Evolutionary conservation across 106 monocot genomes (phyloP).

Genomic region (Phalaenopsis equestris): DNA sequence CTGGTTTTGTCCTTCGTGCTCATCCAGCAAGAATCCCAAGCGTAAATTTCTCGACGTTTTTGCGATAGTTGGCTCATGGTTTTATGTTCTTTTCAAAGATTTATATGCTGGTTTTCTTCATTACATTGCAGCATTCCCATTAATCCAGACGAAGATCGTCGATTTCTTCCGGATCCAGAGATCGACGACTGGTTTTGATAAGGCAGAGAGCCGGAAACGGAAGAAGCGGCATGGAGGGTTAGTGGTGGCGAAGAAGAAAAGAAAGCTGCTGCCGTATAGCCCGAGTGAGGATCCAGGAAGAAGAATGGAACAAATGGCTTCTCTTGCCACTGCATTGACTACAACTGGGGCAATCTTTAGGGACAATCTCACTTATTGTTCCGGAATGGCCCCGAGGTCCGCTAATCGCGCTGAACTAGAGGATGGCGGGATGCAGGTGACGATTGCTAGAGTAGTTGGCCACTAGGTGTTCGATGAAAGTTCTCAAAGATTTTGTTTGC

Average conservation of each 20-base stretch:
- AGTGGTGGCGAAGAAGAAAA: conserved; percentile 62
- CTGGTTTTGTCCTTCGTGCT: conserved; percentile 89
- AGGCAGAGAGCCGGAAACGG: conserved; percentile 21
- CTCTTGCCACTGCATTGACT: conserved; percentile 79
- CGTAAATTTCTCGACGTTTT: conserved; percentile 14
- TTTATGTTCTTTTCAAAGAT: background rate
- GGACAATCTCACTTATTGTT: conserved; percentile 63
- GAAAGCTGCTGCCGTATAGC: conserved; percentile 65
- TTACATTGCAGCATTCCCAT: conserved; percentile 62
- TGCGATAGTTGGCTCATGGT: too few relatives aligned
- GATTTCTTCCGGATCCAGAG: conserved; percentile 92
- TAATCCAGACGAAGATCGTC: conserved; percentile 88
- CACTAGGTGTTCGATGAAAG: background rate
- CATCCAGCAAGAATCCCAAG: conserved; percentile 29
- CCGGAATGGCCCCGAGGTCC: conserved; percentile 67
- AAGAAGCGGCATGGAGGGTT: conserved; percentile 26
- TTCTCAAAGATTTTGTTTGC: background rate
- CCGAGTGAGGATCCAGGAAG: conserved; percentile 53
- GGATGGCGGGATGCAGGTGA: conserved; percentile 89
- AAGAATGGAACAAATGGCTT: conserved; percentile 85
- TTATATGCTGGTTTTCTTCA: background rate
- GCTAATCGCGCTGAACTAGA: conserved; percentile 60
- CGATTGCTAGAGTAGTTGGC: background rate
- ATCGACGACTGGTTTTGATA: conserved; percentile 10
- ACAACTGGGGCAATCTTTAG: conserved; percentile 63